Conservation (phyloP, 495 filamentous ascomycete species). For the Penicillium turbatum region DNA sequence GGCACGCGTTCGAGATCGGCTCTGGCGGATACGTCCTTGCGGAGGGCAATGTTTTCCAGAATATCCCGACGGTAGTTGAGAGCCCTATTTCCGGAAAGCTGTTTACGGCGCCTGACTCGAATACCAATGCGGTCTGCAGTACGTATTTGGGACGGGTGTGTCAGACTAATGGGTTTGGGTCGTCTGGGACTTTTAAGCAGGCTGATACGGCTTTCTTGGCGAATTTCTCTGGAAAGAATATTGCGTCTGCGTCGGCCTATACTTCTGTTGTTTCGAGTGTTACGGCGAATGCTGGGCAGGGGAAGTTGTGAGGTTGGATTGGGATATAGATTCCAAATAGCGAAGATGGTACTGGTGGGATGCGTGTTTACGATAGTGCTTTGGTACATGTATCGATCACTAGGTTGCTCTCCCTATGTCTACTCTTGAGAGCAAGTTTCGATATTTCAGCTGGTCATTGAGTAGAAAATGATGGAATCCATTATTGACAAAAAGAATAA, state of each 20-base stretch:
- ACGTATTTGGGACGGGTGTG: slow-evolving; percentile 43
- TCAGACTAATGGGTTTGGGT: slow-evolving; percentile 45
- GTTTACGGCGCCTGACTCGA: slow-evolving; percentile 37
- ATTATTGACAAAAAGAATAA: background rate
- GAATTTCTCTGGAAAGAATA: slow-evolving; percentile 50
- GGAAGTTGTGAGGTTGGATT: slow-evolving; percentile 24
- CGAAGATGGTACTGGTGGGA: background rate
- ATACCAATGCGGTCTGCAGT: slow-evolving; percentile 36
- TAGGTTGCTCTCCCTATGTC: too few relatives aligned
- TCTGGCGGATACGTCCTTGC: slow-evolving; percentile 49
- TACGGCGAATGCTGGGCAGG: slow-evolving; percentile 29
- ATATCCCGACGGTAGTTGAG: slow-evolving; percentile 33
- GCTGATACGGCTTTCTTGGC: slow-evolving; percentile 39
- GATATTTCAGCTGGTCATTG: too few relatives aligned
- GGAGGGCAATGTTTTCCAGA: slow-evolving; percentile 59
- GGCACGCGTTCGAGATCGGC: slow-evolving; percentile 54
- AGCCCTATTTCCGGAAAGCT: slow-evolving; percentile 34
- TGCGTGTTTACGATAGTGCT: too few relatives aligned
- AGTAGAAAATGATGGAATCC: background rate
- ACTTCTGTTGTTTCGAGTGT: slow-evolving; percentile 33
- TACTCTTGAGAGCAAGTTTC: too few relatives aligned
- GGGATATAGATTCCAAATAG: background rate
- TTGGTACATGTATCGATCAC: too few relatives aligned
- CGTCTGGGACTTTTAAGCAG: slow-evolving; percentile 36
- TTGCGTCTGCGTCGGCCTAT: slow-evolving; percentile 39